Evolutionary conservation across 2,329 filamentous ascomycete species (phyloP).

Genomic region (Neonectria ditissima): DNA sequence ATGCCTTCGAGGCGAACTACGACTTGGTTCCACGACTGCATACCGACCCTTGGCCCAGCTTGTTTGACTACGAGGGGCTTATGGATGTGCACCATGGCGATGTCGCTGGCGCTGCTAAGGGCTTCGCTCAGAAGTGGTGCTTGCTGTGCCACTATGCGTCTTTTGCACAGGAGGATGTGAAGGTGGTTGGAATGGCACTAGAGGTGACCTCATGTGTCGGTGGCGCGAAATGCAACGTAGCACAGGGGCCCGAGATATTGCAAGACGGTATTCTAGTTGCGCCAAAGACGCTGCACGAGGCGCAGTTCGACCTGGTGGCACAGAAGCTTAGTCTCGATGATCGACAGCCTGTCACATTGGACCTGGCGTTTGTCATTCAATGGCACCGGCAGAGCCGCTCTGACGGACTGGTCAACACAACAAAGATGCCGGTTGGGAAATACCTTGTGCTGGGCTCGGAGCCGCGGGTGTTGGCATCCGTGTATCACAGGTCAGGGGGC

Average conservation of each 20-base stretch:
- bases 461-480: constrained; percentile 81
- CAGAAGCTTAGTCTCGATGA: constrained; percentile 87
- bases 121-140: constrained; percentile 84
- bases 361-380: constrained; percentile 78
- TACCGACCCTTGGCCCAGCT: constrained; percentile 83
- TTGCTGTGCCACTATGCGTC: constrained; percentile 80
- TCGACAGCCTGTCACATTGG: constrained; percentile 78
- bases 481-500: constrained; percentile 56
- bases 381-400: constrained; percentile 73
- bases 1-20: constrained; percentile 92
- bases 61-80: constrained; percentile 75
- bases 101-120: constrained; percentile 54
- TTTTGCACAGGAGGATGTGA: constrained; percentile 79
- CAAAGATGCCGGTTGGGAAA: constrained; percentile 80
- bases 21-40: constrained; percentile 86
- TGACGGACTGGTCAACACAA: constrained; percentile 63
- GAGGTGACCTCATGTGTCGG: constrained; percentile 70
- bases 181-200: constrained; percentile 72
- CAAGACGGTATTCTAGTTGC: constrained; percentile 62
- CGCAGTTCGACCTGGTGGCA: constrained; percentile 77
- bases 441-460: constrained; percentile 86
- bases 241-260: constrained; percentile 54
- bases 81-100: constrained; percentile 51
- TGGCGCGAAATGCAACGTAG: constrained; percentile 68
- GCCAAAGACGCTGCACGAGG: constrained; percentile 77